These are phyloP conservation scores for Trapa bicornis DNA, from an alignment of 345 rosid species.

Conservation along the genomic window DNA sequence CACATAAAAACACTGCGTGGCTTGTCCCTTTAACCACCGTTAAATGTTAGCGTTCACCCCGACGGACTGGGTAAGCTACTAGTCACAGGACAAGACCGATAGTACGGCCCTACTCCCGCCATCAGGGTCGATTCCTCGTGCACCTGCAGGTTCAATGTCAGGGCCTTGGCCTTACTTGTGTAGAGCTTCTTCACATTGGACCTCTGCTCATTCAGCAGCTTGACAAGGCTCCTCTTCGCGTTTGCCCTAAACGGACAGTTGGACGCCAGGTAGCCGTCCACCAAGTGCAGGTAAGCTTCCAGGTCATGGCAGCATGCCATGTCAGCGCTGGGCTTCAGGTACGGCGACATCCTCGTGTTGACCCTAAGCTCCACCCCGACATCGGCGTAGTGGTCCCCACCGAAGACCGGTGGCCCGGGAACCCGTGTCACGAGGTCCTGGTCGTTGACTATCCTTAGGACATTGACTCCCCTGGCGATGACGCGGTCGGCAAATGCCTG, in stretches of 20 bases:
- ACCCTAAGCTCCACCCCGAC: slow-evolving; percentile 57
- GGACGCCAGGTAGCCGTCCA: slow-evolving; percentile 66
- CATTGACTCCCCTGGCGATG: slow-evolving; percentile 41
- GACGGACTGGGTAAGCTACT: no score
- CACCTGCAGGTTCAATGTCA: slow-evolving; percentile 33
- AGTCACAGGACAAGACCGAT: no score
- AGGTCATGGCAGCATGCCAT: slow-evolving; percentile 81
- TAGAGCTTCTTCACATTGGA: slow-evolving; percentile 75
- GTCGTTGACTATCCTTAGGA: slow-evolving; percentile 63
- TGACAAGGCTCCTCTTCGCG: slow-evolving; percentile 80
- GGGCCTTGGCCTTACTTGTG: slow-evolving; percentile 45
- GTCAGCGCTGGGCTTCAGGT: slow-evolving; percentile 44
- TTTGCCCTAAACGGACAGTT: slow-evolving; percentile 77
- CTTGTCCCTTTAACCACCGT: no score
- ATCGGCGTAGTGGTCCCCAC: slow-evolving; percentile 39
- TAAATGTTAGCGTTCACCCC: no score
- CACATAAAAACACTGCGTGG: no score
- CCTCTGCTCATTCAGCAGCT: slow-evolving; percentile 55
- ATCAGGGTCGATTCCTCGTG: slow-evolving; percentile 11
- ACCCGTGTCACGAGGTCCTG: slow-evolving; percentile 75
- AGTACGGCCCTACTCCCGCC: no score
- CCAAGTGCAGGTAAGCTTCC: slow-evolving; percentile 68
- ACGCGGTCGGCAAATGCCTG: slow-evolving; percentile 34
- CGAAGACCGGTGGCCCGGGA: slow-evolving; percentile 40
- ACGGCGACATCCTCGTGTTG: slow-evolving; percentile 64